Conservation (phyloP, 2,329 filamentous ascomycete species). For the Colletotrichum theobromicola region DNA sequence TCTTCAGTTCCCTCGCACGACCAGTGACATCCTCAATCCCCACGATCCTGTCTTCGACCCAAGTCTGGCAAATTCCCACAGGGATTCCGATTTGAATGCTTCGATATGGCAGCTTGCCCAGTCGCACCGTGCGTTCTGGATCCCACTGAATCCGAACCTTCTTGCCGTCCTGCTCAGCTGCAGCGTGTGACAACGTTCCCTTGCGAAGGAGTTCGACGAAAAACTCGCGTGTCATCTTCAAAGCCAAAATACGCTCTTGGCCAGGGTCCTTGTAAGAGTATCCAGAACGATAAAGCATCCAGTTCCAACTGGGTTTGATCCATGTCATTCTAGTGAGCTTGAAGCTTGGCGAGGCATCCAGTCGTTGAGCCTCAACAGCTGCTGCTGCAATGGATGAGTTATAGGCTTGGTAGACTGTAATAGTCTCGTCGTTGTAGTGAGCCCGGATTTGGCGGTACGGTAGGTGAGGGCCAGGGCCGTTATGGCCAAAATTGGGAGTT, state of each 20-base stretch:
- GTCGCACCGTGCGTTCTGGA: conserved; percentile 55
- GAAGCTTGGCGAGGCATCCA: conserved; percentile 59
- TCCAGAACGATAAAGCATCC: conserved; percentile 69
- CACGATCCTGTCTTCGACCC: conserved; percentile 57
- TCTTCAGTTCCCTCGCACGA: conserved; percentile 52
- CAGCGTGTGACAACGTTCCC: conserved; percentile 32
- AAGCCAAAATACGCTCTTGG: conserved; percentile 62
- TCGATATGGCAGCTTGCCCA: conserved; percentile 52
- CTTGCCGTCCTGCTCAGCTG: not conserved
- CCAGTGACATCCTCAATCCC: conserved; percentile 65
- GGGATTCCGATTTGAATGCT: conserved; percentile 69
- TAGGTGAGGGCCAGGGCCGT: no score
- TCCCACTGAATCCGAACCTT: conserved; percentile 68
- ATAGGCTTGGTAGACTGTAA: conserved; percentile 70
- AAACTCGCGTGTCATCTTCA: conserved; percentile 55
- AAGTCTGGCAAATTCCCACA: conserved; percentile 45
- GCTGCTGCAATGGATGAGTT: conserved; percentile 54
- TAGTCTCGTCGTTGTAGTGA: conserved; percentile 50
- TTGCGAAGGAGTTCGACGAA: conserved; percentile 53
- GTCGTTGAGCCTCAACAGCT: conserved; percentile 55
- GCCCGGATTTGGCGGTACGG: conserved; percentile 57
- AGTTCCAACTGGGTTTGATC: conserved; percentile 68
- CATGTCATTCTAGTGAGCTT: conserved; percentile 64
- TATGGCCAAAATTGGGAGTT: no score
- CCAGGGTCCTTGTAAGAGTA: conserved; percentile 62